These are phyloP conservation scores for Colletotrichum kahawae DNA, from an alignment of 2,329 filamentous ascomycete species.

Conservation along the genomic window DNA sequence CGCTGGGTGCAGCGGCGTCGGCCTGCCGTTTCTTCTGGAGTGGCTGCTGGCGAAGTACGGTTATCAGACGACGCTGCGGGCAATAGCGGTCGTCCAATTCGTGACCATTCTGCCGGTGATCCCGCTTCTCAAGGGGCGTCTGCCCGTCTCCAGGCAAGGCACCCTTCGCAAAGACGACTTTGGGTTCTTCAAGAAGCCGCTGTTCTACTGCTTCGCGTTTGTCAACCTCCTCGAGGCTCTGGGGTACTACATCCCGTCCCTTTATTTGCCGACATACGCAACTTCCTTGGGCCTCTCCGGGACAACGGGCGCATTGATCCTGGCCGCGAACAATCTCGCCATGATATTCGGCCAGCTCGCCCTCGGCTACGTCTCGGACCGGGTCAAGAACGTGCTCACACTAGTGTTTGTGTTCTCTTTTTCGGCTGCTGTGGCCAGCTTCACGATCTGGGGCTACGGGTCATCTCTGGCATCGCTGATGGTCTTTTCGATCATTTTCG, in stretches of 20 bases:
- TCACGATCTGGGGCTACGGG: constrained; percentile 60
- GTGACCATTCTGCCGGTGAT: constrained; percentile 43
- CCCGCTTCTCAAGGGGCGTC: constrained; percentile 42
- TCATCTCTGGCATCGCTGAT: constrained; percentile 47
- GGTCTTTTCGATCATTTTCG: constrained; percentile 58
- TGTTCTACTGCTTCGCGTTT: constrained; percentile 42
- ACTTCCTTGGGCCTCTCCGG: constrained; percentile 42
- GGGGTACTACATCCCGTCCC: constrained; percentile 61
- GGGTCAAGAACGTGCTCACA: constrained; percentile 45
- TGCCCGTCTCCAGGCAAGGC: constrained; percentile 39
- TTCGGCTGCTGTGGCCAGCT: constrained; percentile 50
- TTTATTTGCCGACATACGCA: constrained; percentile 58
- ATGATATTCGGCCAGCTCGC: constrained; percentile 49
- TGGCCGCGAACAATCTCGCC: constrained; percentile 52
- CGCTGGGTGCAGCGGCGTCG: constrained; percentile 51
- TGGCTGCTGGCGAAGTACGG: constrained; percentile 44
- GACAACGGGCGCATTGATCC: constrained; percentile 47
- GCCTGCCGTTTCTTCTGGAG: constrained; percentile 51
- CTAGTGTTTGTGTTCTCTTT: constrained; percentile 47
- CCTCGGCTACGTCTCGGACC: constrained; percentile 53
- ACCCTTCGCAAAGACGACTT: constrained; percentile 27
- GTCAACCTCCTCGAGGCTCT: constrained; percentile 56
- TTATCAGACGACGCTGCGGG: constrained; percentile 43
- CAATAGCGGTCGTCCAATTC: constrained; percentile 42
- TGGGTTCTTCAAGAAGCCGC: constrained; percentile 25